Percentiles rank a stretch among this genome's conserved stretches.
phyloP scores from a whole-genome alignment of 257 asterid species.

The Lithospermum erythrorhizon region DNA sequence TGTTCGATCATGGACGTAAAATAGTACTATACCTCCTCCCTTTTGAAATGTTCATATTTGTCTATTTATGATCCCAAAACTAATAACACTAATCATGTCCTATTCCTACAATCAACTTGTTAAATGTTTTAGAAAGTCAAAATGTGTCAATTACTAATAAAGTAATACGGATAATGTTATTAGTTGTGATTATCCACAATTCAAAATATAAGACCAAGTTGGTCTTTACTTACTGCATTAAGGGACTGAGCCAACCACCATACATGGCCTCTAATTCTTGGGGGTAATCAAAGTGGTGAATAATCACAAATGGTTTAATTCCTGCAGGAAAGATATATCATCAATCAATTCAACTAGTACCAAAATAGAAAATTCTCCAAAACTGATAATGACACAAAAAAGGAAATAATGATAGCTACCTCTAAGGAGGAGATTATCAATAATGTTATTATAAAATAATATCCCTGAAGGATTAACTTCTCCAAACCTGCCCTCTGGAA shows the following conservation, averaged over 20 bases:
- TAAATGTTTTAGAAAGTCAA: no score
- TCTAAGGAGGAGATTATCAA: slow-evolving; percentile 36
- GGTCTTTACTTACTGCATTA: slow-evolving; percentile 46
- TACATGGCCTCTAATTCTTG: slow-evolving; percentile 52
- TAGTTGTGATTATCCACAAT: no score
- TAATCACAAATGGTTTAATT: slow-evolving; percentile 56
- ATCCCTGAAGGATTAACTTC: slow-evolving; percentile 41
- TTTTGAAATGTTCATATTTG: no score
- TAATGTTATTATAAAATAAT: slow-evolving; percentile 38
- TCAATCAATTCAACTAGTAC: not conserved
- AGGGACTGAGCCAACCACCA: slow-evolving; percentile 65
- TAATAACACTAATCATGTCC: no score
- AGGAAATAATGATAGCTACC: slow-evolving; percentile 24
- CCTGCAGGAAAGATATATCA: slow-evolving; percentile 18
- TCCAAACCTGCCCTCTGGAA: slow-evolving; percentile 54
- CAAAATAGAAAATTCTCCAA: not conserved
- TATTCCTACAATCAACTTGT: no score
- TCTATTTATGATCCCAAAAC: no score
- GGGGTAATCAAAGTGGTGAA: slow-evolving; percentile 61
- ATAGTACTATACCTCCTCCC: not conserved
- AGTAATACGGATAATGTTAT: no score
- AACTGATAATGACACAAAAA: not conserved
- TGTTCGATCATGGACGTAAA: no score
- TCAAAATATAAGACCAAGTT: no score
- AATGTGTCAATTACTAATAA: no score